A percentile compares a stretch with the other conserved stretches of the same genome.
Conservation (phyloP, 352 stramenopile genomes). For the Globisporangium orthogonon region DNA sequence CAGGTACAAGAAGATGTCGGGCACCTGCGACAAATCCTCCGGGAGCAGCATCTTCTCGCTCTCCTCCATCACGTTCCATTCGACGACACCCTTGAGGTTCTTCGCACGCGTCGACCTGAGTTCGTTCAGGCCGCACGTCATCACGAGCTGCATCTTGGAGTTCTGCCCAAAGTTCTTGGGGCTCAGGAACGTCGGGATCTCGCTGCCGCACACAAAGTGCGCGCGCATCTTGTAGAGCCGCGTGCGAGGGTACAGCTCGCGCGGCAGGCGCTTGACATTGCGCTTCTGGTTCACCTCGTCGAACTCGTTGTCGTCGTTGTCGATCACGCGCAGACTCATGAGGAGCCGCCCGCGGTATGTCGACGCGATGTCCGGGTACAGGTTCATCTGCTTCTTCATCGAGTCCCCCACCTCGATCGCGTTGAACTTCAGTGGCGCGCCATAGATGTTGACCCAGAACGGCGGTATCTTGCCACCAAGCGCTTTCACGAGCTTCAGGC, state of each 20-base stretch:
- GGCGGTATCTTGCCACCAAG: constrained; percentile 22
- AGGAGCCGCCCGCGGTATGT: constrained; percentile 79
- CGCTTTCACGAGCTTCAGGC: constrained; percentile 25
- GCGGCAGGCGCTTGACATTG: constrained; percentile 38
- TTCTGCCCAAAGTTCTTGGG: constrained; percentile 61
- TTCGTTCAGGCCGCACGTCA: constrained; percentile 53
- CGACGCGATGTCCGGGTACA: constrained; percentile 39
- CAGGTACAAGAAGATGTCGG: constrained; percentile 80
- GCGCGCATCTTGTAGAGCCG: constrained; percentile 59
- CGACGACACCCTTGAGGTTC: constrained; percentile 56
- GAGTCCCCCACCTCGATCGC: constrained; percentile 19
- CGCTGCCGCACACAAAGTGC: constrained; percentile 55
- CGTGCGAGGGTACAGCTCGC: constrained; percentile 40
- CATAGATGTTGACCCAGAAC: constrained; percentile 76
- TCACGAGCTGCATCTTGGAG: constrained; percentile 56
- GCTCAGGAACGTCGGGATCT: constrained; percentile 36
- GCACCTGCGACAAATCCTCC: constrained; percentile 49
- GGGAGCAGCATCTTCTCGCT: constrained; percentile 64
- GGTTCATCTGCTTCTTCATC: constrained; percentile 63
- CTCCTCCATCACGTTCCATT: constrained; percentile 77
- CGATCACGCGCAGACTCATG: constrained; percentile 43
- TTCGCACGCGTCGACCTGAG: constrained; percentile 43
- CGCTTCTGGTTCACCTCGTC: constrained; percentile 71
- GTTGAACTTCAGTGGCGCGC: constrained; percentile 46
- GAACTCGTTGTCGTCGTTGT: constrained; percentile 49